phyloP scores from a whole-genome alignment of 2,329 filamentous ascomycete genomes.

The Pseudogymnoascus sp. region DNA sequence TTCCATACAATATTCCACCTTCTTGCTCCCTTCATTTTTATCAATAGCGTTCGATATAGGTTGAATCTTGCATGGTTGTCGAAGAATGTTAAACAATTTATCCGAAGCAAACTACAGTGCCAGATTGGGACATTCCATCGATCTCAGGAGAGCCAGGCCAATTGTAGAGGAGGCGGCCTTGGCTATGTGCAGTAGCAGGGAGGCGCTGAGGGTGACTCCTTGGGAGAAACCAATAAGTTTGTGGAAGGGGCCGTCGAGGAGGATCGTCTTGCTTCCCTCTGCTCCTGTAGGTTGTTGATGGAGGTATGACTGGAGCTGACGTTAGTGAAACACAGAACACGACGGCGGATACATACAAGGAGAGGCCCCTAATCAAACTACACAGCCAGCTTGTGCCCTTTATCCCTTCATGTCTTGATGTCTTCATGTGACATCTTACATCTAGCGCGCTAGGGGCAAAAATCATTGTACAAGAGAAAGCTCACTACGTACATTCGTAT shows the following conservation, averaged over 20 bases:
- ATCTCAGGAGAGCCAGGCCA: not conserved
- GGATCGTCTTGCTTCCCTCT: constrained; percentile 35
- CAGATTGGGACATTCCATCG: not conserved
- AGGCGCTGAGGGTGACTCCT: too few species aligned
- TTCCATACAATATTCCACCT: not conserved
- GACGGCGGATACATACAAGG: constrained; percentile 19
- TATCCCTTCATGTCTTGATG: too few species aligned
- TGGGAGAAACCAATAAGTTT: too few species aligned
- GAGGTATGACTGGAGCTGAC: constrained; percentile 39
- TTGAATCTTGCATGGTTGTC: not conserved
- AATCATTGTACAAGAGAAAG: too few species aligned
- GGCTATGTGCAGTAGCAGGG: too few species aligned
- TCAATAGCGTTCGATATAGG: not conserved
- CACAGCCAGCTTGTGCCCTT: too few species aligned
- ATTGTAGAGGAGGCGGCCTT: too few species aligned
- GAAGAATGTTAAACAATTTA: not conserved
- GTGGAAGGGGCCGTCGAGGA: too few species aligned
- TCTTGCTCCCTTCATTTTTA: not conserved
- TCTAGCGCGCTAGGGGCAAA: too few species aligned
- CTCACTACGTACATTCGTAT: too few species aligned
- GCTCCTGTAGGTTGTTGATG: constrained; percentile 49
- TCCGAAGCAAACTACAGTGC: not conserved
- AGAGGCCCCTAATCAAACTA: too few species aligned
- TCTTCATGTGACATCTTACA: too few species aligned
- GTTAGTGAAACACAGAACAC: constrained; percentile 27